A percentile compares a stretch with the other conserved stretches of the same genome.
Evolutionary conservation across 148 eudicot genomes (phyloP).

Genomic region (Chenopodium suecicum): DNA sequence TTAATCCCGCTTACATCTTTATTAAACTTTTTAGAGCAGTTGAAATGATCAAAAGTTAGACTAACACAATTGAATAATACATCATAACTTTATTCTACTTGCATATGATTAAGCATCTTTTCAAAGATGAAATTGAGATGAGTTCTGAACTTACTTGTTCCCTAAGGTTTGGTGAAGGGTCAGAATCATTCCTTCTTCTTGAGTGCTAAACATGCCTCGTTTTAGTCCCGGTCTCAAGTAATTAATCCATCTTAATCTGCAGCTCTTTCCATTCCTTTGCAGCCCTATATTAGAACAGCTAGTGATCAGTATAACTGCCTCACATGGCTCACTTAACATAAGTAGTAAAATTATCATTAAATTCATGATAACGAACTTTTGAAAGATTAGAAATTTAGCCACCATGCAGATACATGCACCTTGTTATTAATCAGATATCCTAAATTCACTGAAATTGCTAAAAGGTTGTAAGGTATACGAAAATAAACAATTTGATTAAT

Average conservation of each 20-base stretch:
- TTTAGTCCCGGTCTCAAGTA: slow-evolving; percentile 77
- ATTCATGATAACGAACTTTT: not conserved
- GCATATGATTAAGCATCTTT: slow-evolving; percentile 1
- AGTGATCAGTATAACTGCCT: not conserved
- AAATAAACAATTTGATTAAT: not conserved
- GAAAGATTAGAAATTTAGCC: not conserved
- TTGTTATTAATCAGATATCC: not conserved
- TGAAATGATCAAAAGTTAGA: slow-evolving; percentile 8
- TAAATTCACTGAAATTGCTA: not conserved
- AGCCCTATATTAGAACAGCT: slow-evolving; percentile 39
- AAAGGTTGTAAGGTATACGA: not conserved
- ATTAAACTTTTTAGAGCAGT: not conserved
- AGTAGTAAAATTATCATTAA: not conserved
- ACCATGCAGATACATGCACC: not conserved
- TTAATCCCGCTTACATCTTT: not conserved
- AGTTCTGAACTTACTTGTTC: slow-evolving; percentile 65
- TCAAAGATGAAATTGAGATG: slow-evolving; percentile 10
- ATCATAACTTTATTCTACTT: not conserved
- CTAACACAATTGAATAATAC: slow-evolving; percentile 10
- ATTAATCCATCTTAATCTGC: slow-evolving; percentile 82
- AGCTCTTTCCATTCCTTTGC: slow-evolving; percentile 82
- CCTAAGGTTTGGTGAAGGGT: slow-evolving; percentile 69
- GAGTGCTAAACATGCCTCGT: slow-evolving; percentile 54
- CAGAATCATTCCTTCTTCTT: slow-evolving; percentile 60
- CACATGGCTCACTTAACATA: not conserved